Base-by-base conservation (phyloP, 176 grass and related monocot species). In the Phoenix dactylifera region DNA sequence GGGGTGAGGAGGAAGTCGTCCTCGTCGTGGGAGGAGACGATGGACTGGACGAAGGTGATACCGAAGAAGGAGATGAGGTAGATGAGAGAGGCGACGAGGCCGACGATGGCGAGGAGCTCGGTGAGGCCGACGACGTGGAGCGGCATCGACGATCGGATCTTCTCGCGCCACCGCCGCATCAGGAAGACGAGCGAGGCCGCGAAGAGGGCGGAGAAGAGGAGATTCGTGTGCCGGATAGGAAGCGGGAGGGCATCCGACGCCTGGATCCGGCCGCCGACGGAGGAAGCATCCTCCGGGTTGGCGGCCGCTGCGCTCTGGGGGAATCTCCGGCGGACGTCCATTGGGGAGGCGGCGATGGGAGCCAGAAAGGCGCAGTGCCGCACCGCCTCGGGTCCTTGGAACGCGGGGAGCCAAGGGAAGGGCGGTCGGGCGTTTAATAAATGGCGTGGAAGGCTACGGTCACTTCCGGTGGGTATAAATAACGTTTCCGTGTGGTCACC, bases 41-140 rank as follows among this genome's bases (percentile, higher is more conserved):
- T 71, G 59, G 87, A 86, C 60, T 91, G 88, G 4, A 91, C 77
- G 72, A 83, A 91, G 64, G 79, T 77, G 69, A 91, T 86, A 52
- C 88, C 88, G 70, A 83, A 91, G 79, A 91, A 91, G 62, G 76
- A 80, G 65, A 91, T 70, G 28, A 91, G 83, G 70, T 91, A 91
- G 76, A 91, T 83, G 57, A 86, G 83, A 0, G 88, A 91, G 0
- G 76, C 83, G 16, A 86, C 70, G 65, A 91, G 87, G 63, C 83
- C 83, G 68, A 78, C 85, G 71, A 89, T 82, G 66, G 86, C 86
- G 54, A 89, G 29, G 57, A 89, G 85, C 78, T 89, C 82, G 32
- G 63, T 51, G 60, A 89, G 82, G 0, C 76, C 80, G 1, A 91
- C 76, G 0, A 86, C 78, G 72, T 91, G 83, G 65, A 91, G 87